These are phyloP conservation scores for Acacia acuminata DNA, from an alignment of 306 rosid genomes.

Conservation along the genomic window DNA sequence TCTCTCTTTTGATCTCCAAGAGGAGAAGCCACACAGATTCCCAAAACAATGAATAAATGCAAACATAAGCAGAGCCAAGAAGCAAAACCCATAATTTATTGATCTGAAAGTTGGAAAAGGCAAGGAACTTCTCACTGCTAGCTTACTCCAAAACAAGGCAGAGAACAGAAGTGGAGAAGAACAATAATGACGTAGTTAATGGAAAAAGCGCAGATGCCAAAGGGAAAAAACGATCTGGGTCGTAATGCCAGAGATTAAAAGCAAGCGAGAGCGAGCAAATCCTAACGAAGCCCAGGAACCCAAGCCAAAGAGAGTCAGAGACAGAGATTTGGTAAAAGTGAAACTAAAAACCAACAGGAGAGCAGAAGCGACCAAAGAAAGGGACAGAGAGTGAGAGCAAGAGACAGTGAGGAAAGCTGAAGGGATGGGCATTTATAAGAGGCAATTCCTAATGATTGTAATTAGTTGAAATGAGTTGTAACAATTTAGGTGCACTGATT, in stretches of 20 bases:
- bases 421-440: slow-evolving; percentile 27
- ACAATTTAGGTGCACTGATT: slow-evolving; percentile 21
- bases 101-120: background rate
- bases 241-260: slow-evolving; percentile 24
- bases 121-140: slow-evolving; percentile 16
- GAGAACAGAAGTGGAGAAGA: slow-evolving; percentile 3
- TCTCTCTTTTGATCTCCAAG: slow-evolving; percentile 69
- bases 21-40: slow-evolving; percentile 49
- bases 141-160: slow-evolving; percentile 17
- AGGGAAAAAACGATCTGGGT: slow-evolving; percentile 19
- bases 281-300: slow-evolving; percentile 1
- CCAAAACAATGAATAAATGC: slow-evolving; percentile 46
- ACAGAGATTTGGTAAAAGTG: background rate
- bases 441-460: slow-evolving; percentile 37
- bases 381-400: background rate
- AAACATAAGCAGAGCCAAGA: slow-evolving; percentile 38
- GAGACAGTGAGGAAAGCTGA: background rate
- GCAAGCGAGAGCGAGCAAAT: background rate
- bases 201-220: background rate
- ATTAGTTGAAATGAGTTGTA: slow-evolving; percentile 35
- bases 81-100: slow-evolving; percentile 46
- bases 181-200: slow-evolving; percentile 1
- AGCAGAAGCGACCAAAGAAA: background rate
- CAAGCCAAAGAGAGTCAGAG: background rate
- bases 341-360: background rate